Evolutionary conservation across 257 asterid genomes (phyloP).

Genomic region (Lavandula angustifolia): DNA sequence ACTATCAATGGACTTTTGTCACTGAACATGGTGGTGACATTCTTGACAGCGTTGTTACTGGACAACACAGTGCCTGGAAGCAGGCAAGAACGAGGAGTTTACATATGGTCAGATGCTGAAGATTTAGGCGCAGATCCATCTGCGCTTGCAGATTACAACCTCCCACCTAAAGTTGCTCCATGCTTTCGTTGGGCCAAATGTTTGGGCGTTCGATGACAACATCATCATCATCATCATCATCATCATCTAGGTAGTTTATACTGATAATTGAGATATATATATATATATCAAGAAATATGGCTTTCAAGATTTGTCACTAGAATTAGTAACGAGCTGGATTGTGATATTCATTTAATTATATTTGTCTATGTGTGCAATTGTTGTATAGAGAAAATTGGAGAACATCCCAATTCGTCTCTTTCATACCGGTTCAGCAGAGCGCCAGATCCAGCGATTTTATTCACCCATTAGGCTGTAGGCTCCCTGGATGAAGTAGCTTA

Average conservation of each 20-base stretch:
- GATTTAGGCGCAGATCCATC: slow-evolving; percentile 61
- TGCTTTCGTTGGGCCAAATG: slow-evolving; percentile 76
- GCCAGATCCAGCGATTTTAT: slow-evolving; percentile 66
- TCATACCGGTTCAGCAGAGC: slow-evolving; percentile 70
- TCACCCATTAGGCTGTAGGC: slow-evolving; percentile 70
- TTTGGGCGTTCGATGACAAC: slow-evolving; percentile 49
- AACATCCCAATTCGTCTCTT: no score
- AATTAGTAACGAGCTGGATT: no score
- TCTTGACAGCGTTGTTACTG: slow-evolving; percentile 66
- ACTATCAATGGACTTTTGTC: slow-evolving; percentile 81
- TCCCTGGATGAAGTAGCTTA: no score
- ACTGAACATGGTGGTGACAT: slow-evolving; percentile 78
- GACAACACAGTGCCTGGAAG: slow-evolving; percentile 95
- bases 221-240: no score
- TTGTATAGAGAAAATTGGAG: no score
- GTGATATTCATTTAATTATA: no score
- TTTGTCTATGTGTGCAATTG: no score
- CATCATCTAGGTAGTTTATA: slow-evolving; percentile 18
- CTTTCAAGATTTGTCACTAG: background rate
- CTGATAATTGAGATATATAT: slow-evolving; percentile 6
- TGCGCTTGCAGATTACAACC: slow-evolving; percentile 56
- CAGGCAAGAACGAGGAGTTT: slow-evolving; percentile 83
- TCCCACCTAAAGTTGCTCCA: slow-evolving; percentile 58
- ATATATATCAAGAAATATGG: slow-evolving; percentile 13
- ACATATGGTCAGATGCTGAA: slow-evolving; percentile 75